Evolutionary conservation across 306 rosid species (phyloP).

Genomic region (Prunus davidiana): DNA sequence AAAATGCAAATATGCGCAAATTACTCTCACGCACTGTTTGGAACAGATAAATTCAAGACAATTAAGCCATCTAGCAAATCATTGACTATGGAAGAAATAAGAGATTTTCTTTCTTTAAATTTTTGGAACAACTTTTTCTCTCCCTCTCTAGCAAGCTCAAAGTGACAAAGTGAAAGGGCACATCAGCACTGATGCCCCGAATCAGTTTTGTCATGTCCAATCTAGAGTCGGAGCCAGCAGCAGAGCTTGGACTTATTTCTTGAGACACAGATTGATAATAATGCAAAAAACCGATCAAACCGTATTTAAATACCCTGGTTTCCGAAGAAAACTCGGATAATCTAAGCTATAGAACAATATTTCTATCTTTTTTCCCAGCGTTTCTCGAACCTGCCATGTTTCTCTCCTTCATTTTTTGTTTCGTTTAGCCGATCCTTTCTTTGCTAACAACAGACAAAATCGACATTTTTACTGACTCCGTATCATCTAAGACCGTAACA

Average conservation of each 20-base stretch:
- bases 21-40: not conserved
- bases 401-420: not conserved
- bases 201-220: no score
- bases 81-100: not conserved
- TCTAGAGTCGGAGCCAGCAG: not conserved
- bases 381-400: not conserved
- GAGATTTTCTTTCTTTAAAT: no score
- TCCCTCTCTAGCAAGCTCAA: no score
- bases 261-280: not conserved
- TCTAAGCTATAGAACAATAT: not conserved
- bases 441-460: not conserved
- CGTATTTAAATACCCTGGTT: not conserved
- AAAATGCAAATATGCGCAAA: not conserved
- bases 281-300: not conserved
- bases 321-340: not conserved
- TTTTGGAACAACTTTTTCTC: no score
- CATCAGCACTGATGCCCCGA: no score
- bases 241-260: no score
- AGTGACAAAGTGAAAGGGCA: no score
- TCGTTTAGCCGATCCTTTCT: not conserved
- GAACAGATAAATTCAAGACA: not conserved
- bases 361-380: not conserved
- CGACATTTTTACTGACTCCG: not conserved
- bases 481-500: not conserved
- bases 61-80: not conserved